Conservation (phyloP, 2,329 filamentous ascomycete genomes). For the Botryotinia convoluta region DNA sequence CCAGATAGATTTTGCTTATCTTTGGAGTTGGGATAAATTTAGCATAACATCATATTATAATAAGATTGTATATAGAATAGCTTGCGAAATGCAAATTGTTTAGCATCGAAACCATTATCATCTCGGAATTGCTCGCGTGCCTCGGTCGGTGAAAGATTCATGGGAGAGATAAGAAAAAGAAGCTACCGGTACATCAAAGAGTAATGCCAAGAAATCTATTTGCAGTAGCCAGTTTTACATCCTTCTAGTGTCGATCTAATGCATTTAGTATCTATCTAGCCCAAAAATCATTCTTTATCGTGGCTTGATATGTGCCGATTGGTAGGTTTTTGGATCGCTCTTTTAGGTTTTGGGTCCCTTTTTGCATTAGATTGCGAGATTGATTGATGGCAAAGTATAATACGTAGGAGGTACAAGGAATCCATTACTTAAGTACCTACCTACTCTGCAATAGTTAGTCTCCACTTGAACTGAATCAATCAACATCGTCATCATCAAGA, state of each 20-base stretch:
- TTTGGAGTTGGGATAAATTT: background rate
- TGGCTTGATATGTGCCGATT: background rate
- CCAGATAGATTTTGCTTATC: background rate
- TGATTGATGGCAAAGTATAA: background rate
- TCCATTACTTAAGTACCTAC: background rate
- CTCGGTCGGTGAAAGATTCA: background rate
- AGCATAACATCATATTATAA: background rate
- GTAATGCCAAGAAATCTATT: background rate
- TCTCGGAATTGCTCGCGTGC: background rate
- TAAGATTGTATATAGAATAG: background rate
- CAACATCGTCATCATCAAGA: background rate
- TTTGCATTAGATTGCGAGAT: background rate
- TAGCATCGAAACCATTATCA: background rate
- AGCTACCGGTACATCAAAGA: background rate
- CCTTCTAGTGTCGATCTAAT: background rate
- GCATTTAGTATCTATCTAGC: background rate
- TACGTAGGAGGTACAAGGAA: background rate
- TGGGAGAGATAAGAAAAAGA: background rate
- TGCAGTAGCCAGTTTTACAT: background rate
- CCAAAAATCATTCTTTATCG: background rate
- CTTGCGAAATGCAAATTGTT: background rate
- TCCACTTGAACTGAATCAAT: background rate
- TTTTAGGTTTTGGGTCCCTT: background rate
- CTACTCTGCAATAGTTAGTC: background rate
- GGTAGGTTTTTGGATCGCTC: background rate